These are phyloP conservation scores for Microbotryum saponariae DNA, from an alignment of 1,284 basidiomycete species.

Conservation along the genomic window DNA sequence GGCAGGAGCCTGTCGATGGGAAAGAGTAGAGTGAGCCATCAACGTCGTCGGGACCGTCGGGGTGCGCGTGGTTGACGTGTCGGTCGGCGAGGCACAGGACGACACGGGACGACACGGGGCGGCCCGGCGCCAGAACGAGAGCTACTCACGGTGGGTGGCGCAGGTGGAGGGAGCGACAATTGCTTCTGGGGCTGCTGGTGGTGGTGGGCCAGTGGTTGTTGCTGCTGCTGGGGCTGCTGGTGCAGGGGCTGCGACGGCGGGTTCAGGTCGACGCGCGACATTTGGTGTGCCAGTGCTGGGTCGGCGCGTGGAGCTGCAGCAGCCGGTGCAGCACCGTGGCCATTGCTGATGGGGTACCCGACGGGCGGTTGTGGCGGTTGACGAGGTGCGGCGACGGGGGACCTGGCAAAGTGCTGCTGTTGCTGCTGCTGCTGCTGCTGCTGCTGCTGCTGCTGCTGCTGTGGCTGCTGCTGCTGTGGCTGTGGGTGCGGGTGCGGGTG, in stretches of 20 bases:
- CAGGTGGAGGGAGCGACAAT: not conserved
- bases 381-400: not conserved
- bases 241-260: constrained; percentile 3
- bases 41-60: not conserved
- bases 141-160: not conserved
- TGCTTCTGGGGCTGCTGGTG: not conserved
- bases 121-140: not conserved
- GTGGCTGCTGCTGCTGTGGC: not conserved
- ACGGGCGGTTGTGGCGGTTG: not conserved
- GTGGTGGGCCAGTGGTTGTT: not conserved
- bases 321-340: too few species aligned
- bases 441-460: not conserved
- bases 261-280: not conserved
- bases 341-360: not conserved
- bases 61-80: not conserved
- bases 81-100: not conserved
- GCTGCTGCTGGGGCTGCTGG: constrained; percentile 4
- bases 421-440: constrained; percentile 5
- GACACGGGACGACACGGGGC: too few species aligned
- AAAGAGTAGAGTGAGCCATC: not conserved
- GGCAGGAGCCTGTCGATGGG: not conserved
- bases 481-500: not conserved
- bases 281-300: not conserved
- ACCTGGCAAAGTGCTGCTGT: not conserved
- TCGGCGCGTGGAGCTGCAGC: too few species aligned